Evolutionary conservation across 176 grass and related monocot genomes (phyloP), one percentile per base, ranked within the genome.

Genomic region (Juncus inflexus): DNA sequence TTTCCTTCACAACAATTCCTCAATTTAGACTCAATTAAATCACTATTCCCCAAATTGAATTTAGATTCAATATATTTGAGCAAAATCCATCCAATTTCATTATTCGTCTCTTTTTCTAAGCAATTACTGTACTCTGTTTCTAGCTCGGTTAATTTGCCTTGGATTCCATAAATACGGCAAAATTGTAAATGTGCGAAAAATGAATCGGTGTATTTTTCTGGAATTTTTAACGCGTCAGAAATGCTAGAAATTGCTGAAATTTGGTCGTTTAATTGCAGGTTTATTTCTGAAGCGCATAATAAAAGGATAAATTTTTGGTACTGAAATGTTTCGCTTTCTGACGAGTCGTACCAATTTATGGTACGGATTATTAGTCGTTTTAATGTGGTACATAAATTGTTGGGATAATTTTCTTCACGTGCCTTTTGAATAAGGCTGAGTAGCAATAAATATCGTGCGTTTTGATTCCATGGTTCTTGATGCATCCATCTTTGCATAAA

Each of bases 131-230:
- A 96, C 82, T 91, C 79, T 12, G 64, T 80, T 74, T 73, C 83
- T 69, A 82, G 86, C 67, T 86, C 78, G 41, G 68, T 82, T 76
- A 75, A 28, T 70, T 86, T 78, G 37, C 72, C 79, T 77, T 81
- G 84, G 4, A 42, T 9, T 13, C 35, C 91, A 66, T 91, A 91
- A 63, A 69, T 65, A 59, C 87, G 91, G 62, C 87, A 91, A 7
- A 91, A 58, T 83, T 96, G 91, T 60, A 96, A 58, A 55, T 86
- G 81, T 53, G 82, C 82, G 78, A 88, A 96, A 64, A 96, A 91
- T 56, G 77, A 35, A 59, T 83, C 91, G 63, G 2, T 73, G 15
- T 77, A 58, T 3, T 61, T 60, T 15, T 80, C 35, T 50, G 63
- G 59, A 76, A 77, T 49, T 50, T 55, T 42, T 64, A 91, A 72